Evolutionary conservation across 441 rosid genomes (phyloP).

Genomic region (Eruca vesicaria): DNA sequence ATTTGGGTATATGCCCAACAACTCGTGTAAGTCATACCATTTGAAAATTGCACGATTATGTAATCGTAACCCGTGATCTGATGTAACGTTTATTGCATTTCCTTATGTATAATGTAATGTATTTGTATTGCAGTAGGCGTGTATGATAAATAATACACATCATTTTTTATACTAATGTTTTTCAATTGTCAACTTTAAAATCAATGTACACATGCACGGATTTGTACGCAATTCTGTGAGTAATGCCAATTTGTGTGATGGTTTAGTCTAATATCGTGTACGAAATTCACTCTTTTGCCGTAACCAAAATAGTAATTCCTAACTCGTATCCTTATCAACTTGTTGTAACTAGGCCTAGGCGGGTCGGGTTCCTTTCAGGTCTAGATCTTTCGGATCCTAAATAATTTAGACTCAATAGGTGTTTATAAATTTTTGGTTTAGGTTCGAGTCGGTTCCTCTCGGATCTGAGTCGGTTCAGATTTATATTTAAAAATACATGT

Average conservation of each 20-base stretch:
- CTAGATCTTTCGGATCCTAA: too few species aligned
- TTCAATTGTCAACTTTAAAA: conserved; percentile 3
- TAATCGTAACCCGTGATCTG: conserved; percentile 24
- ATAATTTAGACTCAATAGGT: too few species aligned
- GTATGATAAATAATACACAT: not conserved
- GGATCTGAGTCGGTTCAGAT: too few species aligned
- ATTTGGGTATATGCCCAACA: conserved; percentile 12
- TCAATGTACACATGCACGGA: conserved; percentile 5
- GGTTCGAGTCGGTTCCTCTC: too few species aligned
- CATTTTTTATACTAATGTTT: not conserved
- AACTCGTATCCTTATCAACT: not conserved
- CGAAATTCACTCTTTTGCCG: conserved; percentile 12
- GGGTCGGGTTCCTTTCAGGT: too few species aligned
- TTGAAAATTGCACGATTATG: conserved; percentile 6
- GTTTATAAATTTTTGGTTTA: too few species aligned
- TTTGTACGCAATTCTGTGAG: conserved; percentile 25
- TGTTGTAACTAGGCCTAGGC: too few species aligned
- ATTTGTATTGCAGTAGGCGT: not conserved
- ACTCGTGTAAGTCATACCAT: not conserved
- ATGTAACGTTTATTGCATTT: conserved; percentile 21
- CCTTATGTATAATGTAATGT: not conserved
- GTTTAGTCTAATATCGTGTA: conserved; percentile 13
- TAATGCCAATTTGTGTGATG: conserved; percentile 18
- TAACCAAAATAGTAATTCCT: not conserved
- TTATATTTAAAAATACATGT: too few species aligned